Percentiles rank a stretch among this genome's conserved stretches.
Evolutionary conservation across 2,329 filamentous ascomycete genomes (phyloP).

Genomic region (Penicillium sp.): DNA sequence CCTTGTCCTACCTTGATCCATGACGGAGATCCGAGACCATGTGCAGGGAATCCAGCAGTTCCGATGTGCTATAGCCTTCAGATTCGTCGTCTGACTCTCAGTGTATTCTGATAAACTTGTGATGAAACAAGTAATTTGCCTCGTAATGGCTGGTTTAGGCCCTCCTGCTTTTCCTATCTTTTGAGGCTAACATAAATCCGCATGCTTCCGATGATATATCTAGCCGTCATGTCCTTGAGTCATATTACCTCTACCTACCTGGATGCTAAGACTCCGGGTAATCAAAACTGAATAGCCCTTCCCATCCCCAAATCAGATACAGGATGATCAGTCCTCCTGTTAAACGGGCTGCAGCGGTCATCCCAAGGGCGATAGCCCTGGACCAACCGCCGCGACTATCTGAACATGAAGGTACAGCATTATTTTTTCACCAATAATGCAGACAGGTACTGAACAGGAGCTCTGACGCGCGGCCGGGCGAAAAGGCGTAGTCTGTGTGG

Average conservation of each 20-base stretch:
- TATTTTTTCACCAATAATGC: conserved; percentile 9
- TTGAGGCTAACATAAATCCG: neutral
- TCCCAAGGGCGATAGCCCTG: conserved; percentile 4
- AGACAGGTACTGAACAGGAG: conserved; percentile 18
- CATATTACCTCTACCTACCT: neutral
- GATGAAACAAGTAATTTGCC: neutral
- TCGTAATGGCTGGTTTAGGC: neutral
- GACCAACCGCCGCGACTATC: conserved; percentile 1
- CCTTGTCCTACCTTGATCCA: conserved; percentile 16
- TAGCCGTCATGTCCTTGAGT: neutral
- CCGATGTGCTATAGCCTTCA: conserved; percentile 12
- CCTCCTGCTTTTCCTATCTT: neutral
- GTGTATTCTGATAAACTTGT: neutral
- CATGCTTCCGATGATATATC: neutral
- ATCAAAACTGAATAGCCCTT: neutral
- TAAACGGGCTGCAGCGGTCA: conserved; percentile 16
- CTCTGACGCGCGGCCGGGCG: conserved; percentile 23
- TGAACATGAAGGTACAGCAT: neutral
- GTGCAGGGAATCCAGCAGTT: conserved; percentile 5
- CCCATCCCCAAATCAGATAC: neutral
- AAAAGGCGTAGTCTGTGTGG: conserved; percentile 11
- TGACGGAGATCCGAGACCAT: conserved; percentile 7
- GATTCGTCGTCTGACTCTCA: neutral
- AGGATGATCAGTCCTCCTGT: neutral
- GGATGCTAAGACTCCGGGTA: neutral